Conservation (phyloP, 163 green algal genomes). For the Scenedesmus sp. region DNA sequence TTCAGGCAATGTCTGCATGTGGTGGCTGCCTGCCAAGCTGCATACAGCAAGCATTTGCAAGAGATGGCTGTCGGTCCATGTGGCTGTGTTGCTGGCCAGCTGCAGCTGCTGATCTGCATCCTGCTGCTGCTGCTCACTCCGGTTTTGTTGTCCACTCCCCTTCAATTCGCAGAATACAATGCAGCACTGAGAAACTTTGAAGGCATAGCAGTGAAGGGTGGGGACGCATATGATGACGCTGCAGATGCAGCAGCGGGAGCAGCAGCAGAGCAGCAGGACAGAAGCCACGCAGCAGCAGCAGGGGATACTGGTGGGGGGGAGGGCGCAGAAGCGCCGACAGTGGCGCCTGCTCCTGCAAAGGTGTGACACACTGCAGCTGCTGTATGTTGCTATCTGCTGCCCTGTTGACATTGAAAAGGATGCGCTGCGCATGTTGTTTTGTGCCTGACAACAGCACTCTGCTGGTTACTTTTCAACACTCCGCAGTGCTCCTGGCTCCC, state of each 20-base stretch:
- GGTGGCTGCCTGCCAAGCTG: too few relatives aligned
- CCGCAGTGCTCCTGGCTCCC: background rate
- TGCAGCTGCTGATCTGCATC: background rate
- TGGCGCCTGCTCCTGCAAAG: background rate
- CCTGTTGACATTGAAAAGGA: background rate
- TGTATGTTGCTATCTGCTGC: background rate
- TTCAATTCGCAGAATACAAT: background rate
- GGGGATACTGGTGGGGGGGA: background rate
- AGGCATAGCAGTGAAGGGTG: background rate
- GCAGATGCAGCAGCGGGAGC: conserved; percentile 16
- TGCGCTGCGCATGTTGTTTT: background rate
- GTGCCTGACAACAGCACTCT: background rate
- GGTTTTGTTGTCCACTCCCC: background rate
- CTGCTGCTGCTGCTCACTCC: background rate
- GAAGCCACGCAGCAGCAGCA: conserved; percentile 24
- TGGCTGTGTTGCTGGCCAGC: background rate
- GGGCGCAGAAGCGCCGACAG: background rate
- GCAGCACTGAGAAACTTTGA: conserved; percentile 1
- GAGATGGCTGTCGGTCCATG: too few relatives aligned
- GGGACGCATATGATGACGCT: background rate
- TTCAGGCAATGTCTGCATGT: background rate
- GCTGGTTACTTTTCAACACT: background rate
- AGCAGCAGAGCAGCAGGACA: conserved; percentile 16
- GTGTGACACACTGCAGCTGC: background rate
- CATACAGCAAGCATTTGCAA: too few relatives aligned